A percentile compares a stretch with the other conserved stretches of the same genome.
phyloP scores from a whole-genome alignment of 2,329 filamentous ascomycete species.

The Talaromyces funiculosus region DNA sequence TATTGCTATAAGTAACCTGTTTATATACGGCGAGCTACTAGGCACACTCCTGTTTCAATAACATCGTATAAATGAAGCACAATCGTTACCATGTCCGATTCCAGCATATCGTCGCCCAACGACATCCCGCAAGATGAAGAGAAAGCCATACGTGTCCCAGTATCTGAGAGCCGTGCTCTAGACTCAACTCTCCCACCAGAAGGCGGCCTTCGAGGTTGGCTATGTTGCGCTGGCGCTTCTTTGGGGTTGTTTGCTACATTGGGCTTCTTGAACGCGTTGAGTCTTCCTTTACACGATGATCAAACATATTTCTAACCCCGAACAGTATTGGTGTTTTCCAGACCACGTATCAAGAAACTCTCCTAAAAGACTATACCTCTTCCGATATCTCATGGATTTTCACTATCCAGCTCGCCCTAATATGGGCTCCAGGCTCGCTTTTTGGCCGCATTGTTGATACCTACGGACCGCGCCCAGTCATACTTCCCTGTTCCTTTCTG shows the following conservation, averaged over 20 bases:
- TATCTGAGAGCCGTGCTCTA: background rate
- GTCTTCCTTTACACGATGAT: background rate
- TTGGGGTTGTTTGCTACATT: conserved; percentile 28
- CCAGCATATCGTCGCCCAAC: background rate
- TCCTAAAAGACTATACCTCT: conserved; percentile 20
- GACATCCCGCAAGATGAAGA: background rate
- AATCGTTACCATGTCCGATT: background rate
- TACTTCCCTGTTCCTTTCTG: conserved; percentile 33
- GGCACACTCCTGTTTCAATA: background rate
- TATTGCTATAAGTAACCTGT: background rate
- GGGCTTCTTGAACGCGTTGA: conserved; percentile 19
- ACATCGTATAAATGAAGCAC: background rate
- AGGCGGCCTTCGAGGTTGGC: conserved; percentile 30
- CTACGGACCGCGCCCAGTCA: conserved; percentile 34
- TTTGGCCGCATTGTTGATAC: conserved; percentile 44
- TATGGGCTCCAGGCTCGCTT: conserved; percentile 39
- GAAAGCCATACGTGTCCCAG: background rate
- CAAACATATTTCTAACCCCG: background rate
- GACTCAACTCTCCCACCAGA: conserved; percentile 34
- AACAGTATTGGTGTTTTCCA: conserved; percentile 23
- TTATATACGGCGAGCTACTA: background rate
- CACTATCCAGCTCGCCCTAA: conserved; percentile 35
- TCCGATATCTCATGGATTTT: conserved; percentile 42
- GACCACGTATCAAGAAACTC: conserved; percentile 20
- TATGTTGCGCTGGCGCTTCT: conserved; percentile 26